phyloP scores from a whole-genome alignment of 129 eudicot species.

The Ambrosia artemisiifolia region DNA sequence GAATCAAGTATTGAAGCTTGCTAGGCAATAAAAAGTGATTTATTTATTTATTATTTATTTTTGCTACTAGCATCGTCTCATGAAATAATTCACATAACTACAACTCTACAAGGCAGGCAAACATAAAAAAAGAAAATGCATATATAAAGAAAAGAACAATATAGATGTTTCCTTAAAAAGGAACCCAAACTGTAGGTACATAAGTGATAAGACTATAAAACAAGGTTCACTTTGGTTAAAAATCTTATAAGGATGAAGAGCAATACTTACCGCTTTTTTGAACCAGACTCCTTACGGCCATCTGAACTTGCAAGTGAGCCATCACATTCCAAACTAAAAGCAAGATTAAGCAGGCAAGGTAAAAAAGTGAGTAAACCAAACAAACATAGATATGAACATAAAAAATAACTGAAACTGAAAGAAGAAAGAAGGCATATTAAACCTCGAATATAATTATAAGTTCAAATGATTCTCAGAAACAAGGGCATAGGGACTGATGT shows the following conservation, averaged over 20 bases:
- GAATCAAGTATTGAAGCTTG: background rate
- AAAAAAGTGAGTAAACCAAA: constrained; percentile 12
- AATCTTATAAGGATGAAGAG: background rate
- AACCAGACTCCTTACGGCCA: constrained; percentile 46
- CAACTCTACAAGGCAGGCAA: background rate
- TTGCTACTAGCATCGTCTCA: background rate
- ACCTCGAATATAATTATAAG: background rate
- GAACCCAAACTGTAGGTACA: background rate
- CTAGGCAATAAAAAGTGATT: background rate
- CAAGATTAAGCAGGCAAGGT: background rate
- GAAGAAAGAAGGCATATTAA: background rate
- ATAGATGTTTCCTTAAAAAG: background rate
- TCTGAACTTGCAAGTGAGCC: constrained; percentile 48
- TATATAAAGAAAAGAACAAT: background rate
- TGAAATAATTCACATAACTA: background rate
- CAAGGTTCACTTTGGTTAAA: background rate
- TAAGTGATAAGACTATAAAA: constrained; percentile 1
- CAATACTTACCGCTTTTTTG: constrained; percentile 56
- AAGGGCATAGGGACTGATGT: background rate
- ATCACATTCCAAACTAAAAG: constrained; percentile 49
- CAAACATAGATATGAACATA: background rate
- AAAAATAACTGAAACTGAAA: background rate
- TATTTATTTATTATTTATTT: background rate
- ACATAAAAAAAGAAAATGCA: background rate
- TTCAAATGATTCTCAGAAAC: background rate